A percentile compares a stretch with the other conserved stretches of the same genome.
Conservation (phyloP, 2,329 filamentous ascomycete genomes). For the Fusarium sp. region DNA sequence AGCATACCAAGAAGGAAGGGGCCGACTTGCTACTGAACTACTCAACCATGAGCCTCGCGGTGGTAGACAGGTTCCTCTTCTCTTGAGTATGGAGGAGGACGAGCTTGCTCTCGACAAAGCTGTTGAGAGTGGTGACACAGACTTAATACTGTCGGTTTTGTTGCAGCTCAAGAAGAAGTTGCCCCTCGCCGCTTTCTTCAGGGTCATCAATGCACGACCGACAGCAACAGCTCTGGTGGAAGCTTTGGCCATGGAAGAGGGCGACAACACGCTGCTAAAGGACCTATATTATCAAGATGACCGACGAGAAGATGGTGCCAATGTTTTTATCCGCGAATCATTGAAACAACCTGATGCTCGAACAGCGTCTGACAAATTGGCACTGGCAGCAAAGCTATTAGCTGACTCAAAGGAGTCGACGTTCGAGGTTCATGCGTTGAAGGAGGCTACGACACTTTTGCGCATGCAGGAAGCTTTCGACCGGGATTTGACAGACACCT, state of each 20-base stretch:
- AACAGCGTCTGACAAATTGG: conserved; percentile 84
- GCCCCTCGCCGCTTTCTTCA: conserved; percentile 90
- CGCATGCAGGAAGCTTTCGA: conserved; percentile 90
- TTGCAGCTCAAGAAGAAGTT: conserved; percentile 90
- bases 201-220: conserved; percentile 85
- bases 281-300: conserved; percentile 99
- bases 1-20: conserved; percentile 92
- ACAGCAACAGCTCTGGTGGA: conserved; percentile 91
- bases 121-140: conserved; percentile 93
- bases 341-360: conserved; percentile 76
- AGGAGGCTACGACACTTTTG: conserved; percentile 82
- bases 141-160: conserved; percentile 90
- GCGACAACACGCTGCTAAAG: conserved; percentile 85
- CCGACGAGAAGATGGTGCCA: conserved; percentile 85
- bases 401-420: conserved; percentile 83
- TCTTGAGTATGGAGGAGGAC: conserved; percentile 95
- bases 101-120: conserved; percentile 95
- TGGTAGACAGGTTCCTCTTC: conserved; percentile 93
- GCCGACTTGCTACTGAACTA: conserved; percentile 87
- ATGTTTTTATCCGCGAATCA: conserved; percentile 87
- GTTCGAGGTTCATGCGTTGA: conserved; percentile 78
- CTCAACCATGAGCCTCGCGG: conserved; percentile 94
- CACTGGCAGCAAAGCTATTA: conserved; percentile 84
- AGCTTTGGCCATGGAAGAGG: conserved; percentile 74
- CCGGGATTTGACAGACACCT: conserved; percentile 80